phyloP scores from a whole-genome alignment of 352 stramenopile genomes.

The Thalassiosira sp. region DNA sequence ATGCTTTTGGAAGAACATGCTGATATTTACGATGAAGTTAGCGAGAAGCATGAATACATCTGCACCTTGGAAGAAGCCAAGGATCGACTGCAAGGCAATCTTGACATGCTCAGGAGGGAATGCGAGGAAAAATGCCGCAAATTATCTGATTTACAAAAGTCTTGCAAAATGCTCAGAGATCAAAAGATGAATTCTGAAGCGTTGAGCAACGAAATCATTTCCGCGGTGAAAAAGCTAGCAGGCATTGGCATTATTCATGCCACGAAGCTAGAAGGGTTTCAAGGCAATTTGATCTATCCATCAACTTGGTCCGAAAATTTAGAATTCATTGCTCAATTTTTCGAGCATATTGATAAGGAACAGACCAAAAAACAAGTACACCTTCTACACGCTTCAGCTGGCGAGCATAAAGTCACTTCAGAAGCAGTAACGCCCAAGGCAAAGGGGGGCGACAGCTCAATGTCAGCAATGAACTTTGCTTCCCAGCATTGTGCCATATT shows the following conservation, averaged over 20 bases:
- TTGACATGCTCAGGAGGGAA: conserved; percentile 36
- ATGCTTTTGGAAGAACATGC: conserved; percentile 42
- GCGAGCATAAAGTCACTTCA: neutral
- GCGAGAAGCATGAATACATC: conserved; percentile 39
- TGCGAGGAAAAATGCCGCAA: conserved; percentile 26
- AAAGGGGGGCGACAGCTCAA: conserved; percentile 22
- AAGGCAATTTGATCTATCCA: conserved; percentile 11
- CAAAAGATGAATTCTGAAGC: conserved; percentile 41
- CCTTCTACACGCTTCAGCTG: neutral
- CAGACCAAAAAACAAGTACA: conserved; percentile 1
- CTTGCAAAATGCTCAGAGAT: conserved; percentile 28
- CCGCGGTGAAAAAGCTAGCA: conserved; percentile 34
- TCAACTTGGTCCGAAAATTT: conserved; percentile 46
- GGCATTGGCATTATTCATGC: conserved; percentile 18
- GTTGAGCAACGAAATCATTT: conserved; percentile 26
- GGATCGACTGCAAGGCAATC: conserved; percentile 20
- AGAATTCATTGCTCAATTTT: conserved; percentile 38
- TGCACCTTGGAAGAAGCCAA: conserved; percentile 44
- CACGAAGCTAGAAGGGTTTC: conserved; percentile 40
- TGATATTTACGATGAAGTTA: conserved; percentile 26
- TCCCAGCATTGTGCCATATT: conserved; percentile 37
- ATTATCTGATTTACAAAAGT: conserved; percentile 37
- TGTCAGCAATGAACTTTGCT: conserved; percentile 11
- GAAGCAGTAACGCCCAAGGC: conserved; percentile 47
- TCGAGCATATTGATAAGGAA: conserved; percentile 29